A percentile compares a stretch with the other conserved stretches of the same genome.
These are phyloP conservation scores for Microascus cirrosus DNA, from an alignment of 2,329 filamentous ascomycete species.

Conservation along the genomic window DNA sequence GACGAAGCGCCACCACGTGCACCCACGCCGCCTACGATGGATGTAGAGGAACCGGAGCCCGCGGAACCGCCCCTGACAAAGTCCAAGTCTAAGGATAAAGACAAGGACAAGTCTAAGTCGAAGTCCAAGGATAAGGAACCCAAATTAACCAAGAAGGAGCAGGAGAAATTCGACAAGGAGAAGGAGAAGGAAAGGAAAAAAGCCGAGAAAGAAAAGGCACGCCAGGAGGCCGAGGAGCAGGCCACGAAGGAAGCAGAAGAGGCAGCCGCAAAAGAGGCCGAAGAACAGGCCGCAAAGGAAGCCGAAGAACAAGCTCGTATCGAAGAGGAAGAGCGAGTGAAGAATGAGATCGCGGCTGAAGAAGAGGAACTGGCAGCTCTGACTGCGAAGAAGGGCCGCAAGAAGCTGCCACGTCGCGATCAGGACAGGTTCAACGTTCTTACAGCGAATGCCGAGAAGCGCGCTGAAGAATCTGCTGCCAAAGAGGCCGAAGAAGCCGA, in stretches of 20 bases:
- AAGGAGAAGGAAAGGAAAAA: slow-evolving; percentile 30
- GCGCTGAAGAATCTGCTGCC: slow-evolving; percentile 27
- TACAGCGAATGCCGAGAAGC: slow-evolving; percentile 19
- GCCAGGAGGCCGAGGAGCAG: slow-evolving; percentile 30
- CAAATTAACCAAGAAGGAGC: slow-evolving; percentile 37
- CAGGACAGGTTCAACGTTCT: slow-evolving; percentile 30
- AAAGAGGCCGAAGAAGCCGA: slow-evolving; percentile 12
- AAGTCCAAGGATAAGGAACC: slow-evolving; percentile 23
- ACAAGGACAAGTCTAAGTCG: slow-evolving; percentile 20
- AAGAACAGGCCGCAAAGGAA: slow-evolving; percentile 23
- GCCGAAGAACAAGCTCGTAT: slow-evolving; percentile 10
- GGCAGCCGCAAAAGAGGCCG: slow-evolving; percentile 37
- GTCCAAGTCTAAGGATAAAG: slow-evolving; percentile 30
- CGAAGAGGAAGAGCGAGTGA: slow-evolving; percentile 9
- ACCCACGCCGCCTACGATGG: slow-evolving; percentile 34
- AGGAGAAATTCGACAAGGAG: slow-evolving; percentile 38
- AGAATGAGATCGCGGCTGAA: slow-evolving; percentile 11
- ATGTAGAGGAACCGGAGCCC: slow-evolving; percentile 26
- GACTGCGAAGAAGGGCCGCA: slow-evolving; percentile 37
- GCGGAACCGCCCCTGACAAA: slow-evolving; percentile 18
- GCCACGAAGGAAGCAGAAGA: slow-evolving; percentile 36
- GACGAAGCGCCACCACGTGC: slow-evolving; percentile 29
- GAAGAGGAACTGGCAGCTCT: slow-evolving; percentile 27
- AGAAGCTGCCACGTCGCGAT: slow-evolving; percentile 32
- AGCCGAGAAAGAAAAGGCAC: slow-evolving; percentile 12